Conservation (phyloP, 768 basidiomycete genomes). For the Termitomyces heimii region DNA sequence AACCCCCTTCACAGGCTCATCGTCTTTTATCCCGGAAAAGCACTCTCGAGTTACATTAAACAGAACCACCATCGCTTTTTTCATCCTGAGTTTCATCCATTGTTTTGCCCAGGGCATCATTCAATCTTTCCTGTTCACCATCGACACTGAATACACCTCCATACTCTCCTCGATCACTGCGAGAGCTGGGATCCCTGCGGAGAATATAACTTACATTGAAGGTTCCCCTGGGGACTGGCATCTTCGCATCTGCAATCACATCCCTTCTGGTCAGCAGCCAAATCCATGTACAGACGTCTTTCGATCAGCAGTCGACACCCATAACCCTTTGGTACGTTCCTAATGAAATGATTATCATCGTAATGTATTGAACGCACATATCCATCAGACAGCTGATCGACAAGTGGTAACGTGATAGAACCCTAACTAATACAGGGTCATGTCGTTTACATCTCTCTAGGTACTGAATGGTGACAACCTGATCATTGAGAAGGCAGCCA, state of each 20-base stretch:
- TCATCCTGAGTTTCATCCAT: conserved; percentile 43
- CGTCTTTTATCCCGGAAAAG: conserved; percentile 13
- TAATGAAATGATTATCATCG: not conserved
- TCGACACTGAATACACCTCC: conserved; percentile 34
- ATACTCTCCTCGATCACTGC: conserved; percentile 32
- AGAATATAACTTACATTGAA: conserved; percentile 31
- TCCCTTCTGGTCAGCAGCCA: conserved; percentile 29
- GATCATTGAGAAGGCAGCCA: not conserved
- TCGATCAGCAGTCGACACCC: conserved; percentile 15
- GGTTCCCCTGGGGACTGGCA: conserved; percentile 21
- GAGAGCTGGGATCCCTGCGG: conserved; percentile 26
- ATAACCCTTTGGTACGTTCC: conserved; percentile 2
- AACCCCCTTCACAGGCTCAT: not conserved
- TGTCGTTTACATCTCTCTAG: not conserved
- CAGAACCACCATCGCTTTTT: conserved; percentile 38
- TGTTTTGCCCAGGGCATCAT: conserved; percentile 48
- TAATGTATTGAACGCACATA: not conserved
- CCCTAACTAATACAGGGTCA: not conserved
- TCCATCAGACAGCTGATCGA: not conserved
- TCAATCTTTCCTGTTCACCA: conserved; percentile 39
- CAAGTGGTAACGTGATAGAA: not conserved
- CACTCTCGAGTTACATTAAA: conserved; percentile 32
- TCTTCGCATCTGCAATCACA: conserved; percentile 38
- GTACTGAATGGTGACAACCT: not conserved
- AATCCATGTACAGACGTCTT: conserved; percentile 32